Evolutionary conservation across 2,329 filamentous ascomycete genomes (phyloP).

Genomic region (Didymella pomorum): DNA sequence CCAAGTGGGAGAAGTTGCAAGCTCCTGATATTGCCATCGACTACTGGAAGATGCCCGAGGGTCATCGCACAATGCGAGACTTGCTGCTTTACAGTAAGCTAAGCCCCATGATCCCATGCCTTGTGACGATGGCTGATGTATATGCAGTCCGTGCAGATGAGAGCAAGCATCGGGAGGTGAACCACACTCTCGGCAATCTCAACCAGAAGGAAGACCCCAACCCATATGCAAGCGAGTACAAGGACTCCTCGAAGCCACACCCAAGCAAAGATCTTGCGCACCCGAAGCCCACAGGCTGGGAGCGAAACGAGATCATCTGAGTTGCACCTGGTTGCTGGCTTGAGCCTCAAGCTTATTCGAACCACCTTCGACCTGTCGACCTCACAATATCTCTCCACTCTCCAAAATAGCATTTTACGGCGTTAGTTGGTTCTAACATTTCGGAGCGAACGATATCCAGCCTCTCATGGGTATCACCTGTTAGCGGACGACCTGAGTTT

Average conservation of each 20-base stretch:
- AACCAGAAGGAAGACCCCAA: slow-evolving; percentile 88
- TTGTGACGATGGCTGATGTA: slow-evolving; percentile 3
- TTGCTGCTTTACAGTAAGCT: slow-evolving; percentile 83
- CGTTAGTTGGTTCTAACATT: neutral
- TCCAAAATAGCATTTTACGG: slow-evolving; percentile 1
- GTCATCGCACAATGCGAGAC: slow-evolving; percentile 81
- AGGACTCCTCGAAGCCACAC: slow-evolving; percentile 70
- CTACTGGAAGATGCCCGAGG: slow-evolving; percentile 96
- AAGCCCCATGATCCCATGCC: neutral
- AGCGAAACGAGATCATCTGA: slow-evolving; percentile 70
- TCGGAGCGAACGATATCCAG: slow-evolving; percentile 8
- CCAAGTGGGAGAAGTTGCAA: slow-evolving; percentile 78
- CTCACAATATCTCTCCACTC: slow-evolving; percentile 2
- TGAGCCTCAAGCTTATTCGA: neutral
- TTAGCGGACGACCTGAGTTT: slow-evolving; percentile 3
- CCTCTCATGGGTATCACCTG: slow-evolving; percentile 9
- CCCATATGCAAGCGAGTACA: slow-evolving; percentile 86
- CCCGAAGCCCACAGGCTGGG: slow-evolving; percentile 77
- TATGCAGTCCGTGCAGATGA: slow-evolving; percentile 48
- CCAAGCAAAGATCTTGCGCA: slow-evolving; percentile 73
- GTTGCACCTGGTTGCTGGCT: slow-evolving; percentile 3
- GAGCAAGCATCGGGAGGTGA: slow-evolving; percentile 81
- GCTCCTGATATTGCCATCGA: slow-evolving; percentile 88
- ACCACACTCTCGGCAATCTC: slow-evolving; percentile 91
- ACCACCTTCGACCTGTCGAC: neutral